phyloP scores from a whole-genome alignment of 2,329 filamentous ascomycete genomes.

The Fusarium circinatum region DNA sequence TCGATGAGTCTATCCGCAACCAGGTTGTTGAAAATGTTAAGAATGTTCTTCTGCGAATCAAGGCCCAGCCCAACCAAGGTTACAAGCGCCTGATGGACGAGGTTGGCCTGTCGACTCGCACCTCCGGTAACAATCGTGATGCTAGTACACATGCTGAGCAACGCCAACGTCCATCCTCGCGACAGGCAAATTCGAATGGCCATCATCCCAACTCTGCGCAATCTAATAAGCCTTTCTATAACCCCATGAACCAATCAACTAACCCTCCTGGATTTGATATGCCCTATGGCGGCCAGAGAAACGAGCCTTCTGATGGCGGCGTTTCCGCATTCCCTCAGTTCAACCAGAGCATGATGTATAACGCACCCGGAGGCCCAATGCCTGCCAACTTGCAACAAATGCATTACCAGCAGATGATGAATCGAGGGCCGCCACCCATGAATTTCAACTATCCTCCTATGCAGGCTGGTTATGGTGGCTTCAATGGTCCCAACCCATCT shows the following conservation, averaged over 20 bases:
- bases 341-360: slow-evolving; percentile 64
- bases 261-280: slow-evolving; percentile 60
- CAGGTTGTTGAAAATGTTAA: slow-evolving; percentile 94
- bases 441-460: slow-evolving; percentile 67
- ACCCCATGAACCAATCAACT: slow-evolving; percentile 56
- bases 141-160: slow-evolving; percentile 58
- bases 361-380: slow-evolving; percentile 57
- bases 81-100: slow-evolving; percentile 99
- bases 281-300: slow-evolving; percentile 62
- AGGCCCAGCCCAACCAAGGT: slow-evolving; percentile 92
- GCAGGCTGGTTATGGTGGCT: slow-evolving; percentile 66
- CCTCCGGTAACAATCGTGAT: slow-evolving; percentile 56
- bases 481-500: slow-evolving; percentile 58
- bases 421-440: slow-evolving; percentile 63
- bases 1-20: slow-evolving; percentile 87
- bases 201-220: slow-evolving; percentile 54
- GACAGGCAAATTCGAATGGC: slow-evolving; percentile 61
- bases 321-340: slow-evolving; percentile 63
- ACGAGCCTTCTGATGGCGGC: slow-evolving; percentile 62
- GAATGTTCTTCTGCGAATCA: slow-evolving; percentile 86
- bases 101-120: slow-evolving; percentile 83
- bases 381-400: slow-evolving; percentile 62
- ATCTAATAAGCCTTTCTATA: slow-evolving; percentile 64
- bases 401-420: slow-evolving; percentile 70
- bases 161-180: slow-evolving; percentile 65